A percentile compares a stretch with the other conserved stretches of the same genome.
phyloP scores from a whole-genome alignment of 257 asterid genomes.

The Penstemon newberryi region DNA sequence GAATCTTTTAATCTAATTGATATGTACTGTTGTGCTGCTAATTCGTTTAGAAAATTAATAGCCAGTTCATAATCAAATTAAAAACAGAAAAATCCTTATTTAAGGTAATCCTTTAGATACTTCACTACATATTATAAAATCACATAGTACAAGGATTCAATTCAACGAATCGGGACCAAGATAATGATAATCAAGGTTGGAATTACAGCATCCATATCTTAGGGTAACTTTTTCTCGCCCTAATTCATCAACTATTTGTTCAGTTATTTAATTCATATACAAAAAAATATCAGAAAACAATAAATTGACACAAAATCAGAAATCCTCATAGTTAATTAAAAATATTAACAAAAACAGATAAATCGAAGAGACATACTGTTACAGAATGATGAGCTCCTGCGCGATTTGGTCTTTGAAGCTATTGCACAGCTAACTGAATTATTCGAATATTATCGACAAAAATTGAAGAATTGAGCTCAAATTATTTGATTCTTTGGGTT shows the following conservation, averaged over 20 bases:
- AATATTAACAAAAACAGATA: neutral
- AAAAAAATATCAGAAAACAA: neutral
- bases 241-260: no score
- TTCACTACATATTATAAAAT: neutral
- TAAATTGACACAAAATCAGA: neutral
- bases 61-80: no score
- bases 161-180: neutral
- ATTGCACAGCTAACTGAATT: neutral
- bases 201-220: neutral
- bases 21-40: no score
- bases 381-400: slow-evolving; percentile 4
- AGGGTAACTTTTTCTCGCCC: no score
- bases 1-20: no score
- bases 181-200: neutral
- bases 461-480: neutral
- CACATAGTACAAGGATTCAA: neutral
- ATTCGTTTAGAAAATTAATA: no score
- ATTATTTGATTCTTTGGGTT: neutral
- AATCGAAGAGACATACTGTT: slow-evolving; percentile 22
- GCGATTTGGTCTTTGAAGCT: neutral
- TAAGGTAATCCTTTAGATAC: neutral
- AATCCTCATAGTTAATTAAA: neutral
- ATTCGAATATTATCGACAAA: no score
- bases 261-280: no score
- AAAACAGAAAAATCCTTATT: neutral